Base-by-base conservation (phyloP, 1,284 basidiomycete species). In the Rhodotorula sp. region DNA sequence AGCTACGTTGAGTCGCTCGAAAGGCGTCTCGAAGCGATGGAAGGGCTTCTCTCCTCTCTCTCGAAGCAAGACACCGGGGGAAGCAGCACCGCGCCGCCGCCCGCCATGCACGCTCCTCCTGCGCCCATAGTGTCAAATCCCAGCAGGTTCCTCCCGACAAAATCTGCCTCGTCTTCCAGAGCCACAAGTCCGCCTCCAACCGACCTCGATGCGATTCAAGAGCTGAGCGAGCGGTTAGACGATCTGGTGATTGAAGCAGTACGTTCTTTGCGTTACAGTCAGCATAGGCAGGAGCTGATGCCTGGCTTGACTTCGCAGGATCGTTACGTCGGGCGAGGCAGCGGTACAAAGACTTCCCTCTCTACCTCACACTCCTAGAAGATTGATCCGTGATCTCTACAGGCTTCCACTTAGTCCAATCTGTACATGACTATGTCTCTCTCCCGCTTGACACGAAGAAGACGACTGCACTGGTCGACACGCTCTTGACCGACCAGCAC, bases 1-100 rank as follows among this genome's bases (percentile, higher is more conserved):
- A 90, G 90, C 85, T 92, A 77, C 69, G 85, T 81, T 29, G 89
- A 91, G 73, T 85, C 83, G 34, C 81, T 92, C 13, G 90, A 92
- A 78, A 86, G 83, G 70, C 83, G 90, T 15, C 81, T 91, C 22
- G 85, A 87, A 67, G 86, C 88, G 73, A 84, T 91, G 81, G 89
- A 92, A 77, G 84, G 82, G n/a, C 82, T 90, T 22, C 52, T 70
- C 32, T 29, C 53, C 0, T 51, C 59, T n/a, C 62, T 70, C 32
- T 62, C 68, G 2, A 27, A 15, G 11, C 54, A 46, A 39, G 51
- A 59, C n/a, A 34, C 27, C n/a, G 29, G 51, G 27, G 13, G 39
- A 5, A 2, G 22, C 10, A 24, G 9, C 49, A 27, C 27, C 11
- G 10, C 49, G 1, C n/a, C 59, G 27, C 13, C 8, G 9, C 5